Base-by-base conservation (phyloP, 768 basidiomycete genomes). In the Tricholoma bakamatsutake region DNA sequence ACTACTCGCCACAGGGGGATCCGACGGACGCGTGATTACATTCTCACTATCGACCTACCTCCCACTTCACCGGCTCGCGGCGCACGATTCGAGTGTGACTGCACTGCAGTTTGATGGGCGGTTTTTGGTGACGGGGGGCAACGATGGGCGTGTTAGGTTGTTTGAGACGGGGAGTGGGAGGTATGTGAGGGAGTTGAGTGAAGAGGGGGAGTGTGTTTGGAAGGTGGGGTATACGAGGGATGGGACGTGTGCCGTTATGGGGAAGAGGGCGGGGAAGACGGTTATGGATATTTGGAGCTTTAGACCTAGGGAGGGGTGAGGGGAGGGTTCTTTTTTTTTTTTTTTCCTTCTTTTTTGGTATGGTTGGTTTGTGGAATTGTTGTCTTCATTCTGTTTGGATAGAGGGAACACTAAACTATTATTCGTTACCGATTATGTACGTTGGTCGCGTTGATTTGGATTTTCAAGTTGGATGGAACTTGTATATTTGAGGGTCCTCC, bases 201-300 rank as follows among this genome's bases (percentile, higher is more conserved):
- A 87, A 56, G 80, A 79, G 21, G 87, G 86, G 57, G 92, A 95
- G 67, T 83, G 80, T 55, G 85, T 93, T 52, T 98, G 93, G 95
- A 85, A 92, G 72, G 87, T 93, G 40, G 83, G 78, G 37, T 88
- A 85, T 73, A 78, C 81, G 45, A 81, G 85, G 63, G 43, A 24
- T 24, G 21, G 68, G 89, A 81, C 82, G 50, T 88, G 84, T 67
- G 90, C 87, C 17, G 76, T 97, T 40, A 82, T 93, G 75, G 90
- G 89, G 71, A 85, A 83, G 75, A 77, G 90, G 56, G 82, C 76
- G 30, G 88, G 85, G 27, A 88, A 87, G 76, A 93, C 90, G 52
- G 84, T 90, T 17, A 82, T 95, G 70, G 95, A 96, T 77, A 83
- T 95, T 52, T 88, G 91, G 84, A 87, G 81, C 61, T 83, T 88